Base-by-base conservation (phyloP, 2,329 filamentous ascomycete species). In the Aspergillus felis region DNA sequence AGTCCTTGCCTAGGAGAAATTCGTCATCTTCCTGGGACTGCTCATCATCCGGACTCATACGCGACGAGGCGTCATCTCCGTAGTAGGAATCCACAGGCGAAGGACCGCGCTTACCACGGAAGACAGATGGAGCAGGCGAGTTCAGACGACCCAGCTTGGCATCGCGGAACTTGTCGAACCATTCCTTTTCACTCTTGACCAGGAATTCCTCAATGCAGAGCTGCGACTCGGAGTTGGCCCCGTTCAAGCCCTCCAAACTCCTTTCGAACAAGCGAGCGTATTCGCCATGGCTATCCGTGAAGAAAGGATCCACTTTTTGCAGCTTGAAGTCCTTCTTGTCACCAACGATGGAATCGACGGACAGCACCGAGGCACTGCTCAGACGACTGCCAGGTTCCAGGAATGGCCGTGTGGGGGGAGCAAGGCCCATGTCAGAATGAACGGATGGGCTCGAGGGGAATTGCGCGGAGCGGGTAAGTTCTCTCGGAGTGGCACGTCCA, bases 251-350 rank as follows among this genome's bases (percentile, higher is more conserved):
- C 24, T 82, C 79, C 0, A 87, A 78, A 65, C 79, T 81, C 69
- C 80, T 78, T 58, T 83, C 81, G 60, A 87, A 87, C 4, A 74
- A 78, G 58, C 78, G 76, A 59, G 82, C 84, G 69, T 85, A 88
- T 58, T 84, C 77, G 35, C 84, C 84, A 29, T 79, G 83, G 48
- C 81, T 80, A 66, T 88, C 85, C 4, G 82, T 87, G 73, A 88
- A 88, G 74, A 84, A 85, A 2, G 85, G 85, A 63, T 86, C 84
- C 0, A 88, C 83, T 56, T 87, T 84, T 66, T 88, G 85, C 25
- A 87, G 79, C 60, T 83, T 80, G 65, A 82, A 84, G 64, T 85
- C 80, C 51, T 81, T 81, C 64, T 84, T 84, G 55, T 83, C 83
- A 25, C 84, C 82, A 25, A 86, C 78, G 24, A 87, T 79, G 4